phyloP scores from a whole-genome alignment of 2,329 filamentous ascomycete genomes.

The Hypoxylon sp. region DNA sequence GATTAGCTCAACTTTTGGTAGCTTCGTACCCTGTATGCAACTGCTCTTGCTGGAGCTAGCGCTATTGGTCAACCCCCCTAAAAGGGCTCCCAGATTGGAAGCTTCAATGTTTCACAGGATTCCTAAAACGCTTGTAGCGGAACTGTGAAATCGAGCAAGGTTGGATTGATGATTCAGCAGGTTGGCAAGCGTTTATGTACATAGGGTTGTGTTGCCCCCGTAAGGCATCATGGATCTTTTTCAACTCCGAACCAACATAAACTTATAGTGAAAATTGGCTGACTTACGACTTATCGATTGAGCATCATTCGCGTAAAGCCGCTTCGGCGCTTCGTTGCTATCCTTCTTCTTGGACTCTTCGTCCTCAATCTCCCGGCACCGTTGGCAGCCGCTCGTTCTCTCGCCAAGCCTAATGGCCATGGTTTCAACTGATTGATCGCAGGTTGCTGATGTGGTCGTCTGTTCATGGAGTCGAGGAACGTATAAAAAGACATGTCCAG shows the following conservation, averaged over 20 bases:
- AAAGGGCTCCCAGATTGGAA: slow-evolving; percentile 32
- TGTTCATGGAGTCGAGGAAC: slow-evolving; percentile 12
- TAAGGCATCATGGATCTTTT: slow-evolving; percentile 8
- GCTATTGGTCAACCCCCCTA: slow-evolving; percentile 38
- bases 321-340: slow-evolving; percentile 4
- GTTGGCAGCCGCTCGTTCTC: slow-evolving; percentile 41
- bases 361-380: slow-evolving; percentile 50
- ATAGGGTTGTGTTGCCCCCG: slow-evolving; percentile 6
- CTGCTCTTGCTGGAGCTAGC: background rate
- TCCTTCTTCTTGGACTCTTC: slow-evolving; percentile 43
- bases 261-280: slow-evolving; percentile 10
- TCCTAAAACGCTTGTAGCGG: slow-evolving; percentile 9
- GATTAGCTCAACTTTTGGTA: slow-evolving; percentile 22
- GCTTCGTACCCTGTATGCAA: slow-evolving; percentile 18
- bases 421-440: slow-evolving; percentile 1
- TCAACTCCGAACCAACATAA: background rate
- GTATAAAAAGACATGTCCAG: slow-evolving; percentile 20
- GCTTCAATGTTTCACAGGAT: slow-evolving; percentile 25
- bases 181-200: background rate
- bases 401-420: slow-evolving; percentile 44
- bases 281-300: slow-evolving; percentile 30
- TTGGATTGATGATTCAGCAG: slow-evolving; percentile 18
- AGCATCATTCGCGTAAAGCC: slow-evolving; percentile 10
- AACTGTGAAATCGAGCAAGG: slow-evolving; percentile 1
- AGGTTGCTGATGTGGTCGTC: slow-evolving; percentile 5